phyloP scores from a whole-genome alignment of 1,284 basidiomycete species.

The Coniferiporia sulphurascens region DNA sequence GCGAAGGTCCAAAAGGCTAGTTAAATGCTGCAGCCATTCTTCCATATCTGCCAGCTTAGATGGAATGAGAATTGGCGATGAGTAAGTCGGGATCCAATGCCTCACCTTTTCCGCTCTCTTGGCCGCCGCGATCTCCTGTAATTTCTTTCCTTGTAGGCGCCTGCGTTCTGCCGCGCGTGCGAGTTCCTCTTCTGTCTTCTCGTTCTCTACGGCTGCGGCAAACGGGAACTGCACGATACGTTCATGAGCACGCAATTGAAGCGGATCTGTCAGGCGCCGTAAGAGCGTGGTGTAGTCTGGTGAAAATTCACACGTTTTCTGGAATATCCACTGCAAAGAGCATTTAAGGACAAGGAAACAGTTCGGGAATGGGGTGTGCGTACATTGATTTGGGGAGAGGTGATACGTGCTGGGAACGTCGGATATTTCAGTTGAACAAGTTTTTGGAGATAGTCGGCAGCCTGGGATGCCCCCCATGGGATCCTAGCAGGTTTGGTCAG shows the following conservation, averaged over 20 bases:
- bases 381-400: slow-evolving; percentile 44
- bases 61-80: not conserved
- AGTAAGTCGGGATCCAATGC: not conserved
- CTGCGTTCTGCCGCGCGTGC: slow-evolving; percentile 72
- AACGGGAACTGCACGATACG: slow-evolving; percentile 87
- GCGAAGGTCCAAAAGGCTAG: slow-evolving; percentile 61
- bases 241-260: slow-evolving; percentile 59
- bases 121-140: slow-evolving; percentile 92
- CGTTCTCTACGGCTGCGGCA: slow-evolving; percentile 60
- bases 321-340: slow-evolving; percentile 74
- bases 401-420: slow-evolving; percentile 63
- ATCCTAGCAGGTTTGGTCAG: slow-evolving; percentile 49
- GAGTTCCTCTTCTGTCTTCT: slow-evolving; percentile 92
- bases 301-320: slow-evolving; percentile 84
- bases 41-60: slow-evolving; percentile 73
- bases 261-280: slow-evolving; percentile 57
- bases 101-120: slow-evolving; percentile 82
- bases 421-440: slow-evolving; percentile 96
- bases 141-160: slow-evolving; percentile 78
- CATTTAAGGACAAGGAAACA: not conserved
- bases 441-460: slow-evolving; percentile 88
- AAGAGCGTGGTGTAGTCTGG: slow-evolving; percentile 74
- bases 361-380: not conserved
- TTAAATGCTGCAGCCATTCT: slow-evolving; percentile 72
- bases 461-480: slow-evolving; percentile 90